Percentiles rank a stretch among this genome's conserved stretches.
Evolutionary conservation across 176 grass and related monocot species (phyloP).

Genomic region (Bolboschoenus planiculmis): DNA sequence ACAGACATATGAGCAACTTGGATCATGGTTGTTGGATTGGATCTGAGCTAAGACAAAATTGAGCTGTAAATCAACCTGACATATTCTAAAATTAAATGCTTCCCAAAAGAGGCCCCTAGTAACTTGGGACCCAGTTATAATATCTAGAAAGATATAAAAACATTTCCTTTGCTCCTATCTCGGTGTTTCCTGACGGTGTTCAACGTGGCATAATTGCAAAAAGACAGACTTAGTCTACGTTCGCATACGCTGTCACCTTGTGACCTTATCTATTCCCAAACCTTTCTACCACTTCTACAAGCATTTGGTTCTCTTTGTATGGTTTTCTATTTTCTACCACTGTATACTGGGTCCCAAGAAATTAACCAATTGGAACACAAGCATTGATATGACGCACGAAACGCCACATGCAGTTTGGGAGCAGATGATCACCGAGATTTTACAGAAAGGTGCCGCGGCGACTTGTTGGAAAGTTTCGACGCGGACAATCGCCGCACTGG

Average conservation of each 20-base stretch:
- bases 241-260: not conserved
- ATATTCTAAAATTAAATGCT: not conserved
- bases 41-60: not conserved
- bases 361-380: not conserved
- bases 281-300: not conserved
- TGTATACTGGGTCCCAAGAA: not conserved
- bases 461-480: not conserved
- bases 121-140: not conserved
- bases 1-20: not conserved
- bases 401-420: not conserved
- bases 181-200: not conserved
- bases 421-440: not conserved
- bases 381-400: not conserved
- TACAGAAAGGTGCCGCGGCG: not conserved
- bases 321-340: not conserved
- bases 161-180: not conserved
- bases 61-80: not conserved
- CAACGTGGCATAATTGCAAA: not conserved
- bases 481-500: not conserved
- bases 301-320: not conserved
- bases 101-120: not conserved
- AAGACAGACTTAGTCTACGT: not conserved
- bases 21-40: not conserved
- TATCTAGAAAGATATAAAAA: not conserved
- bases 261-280: not conserved